Conservation (phyloP, 2,329 filamentous ascomycete species). For the Corinectria fuckeliana region DNA sequence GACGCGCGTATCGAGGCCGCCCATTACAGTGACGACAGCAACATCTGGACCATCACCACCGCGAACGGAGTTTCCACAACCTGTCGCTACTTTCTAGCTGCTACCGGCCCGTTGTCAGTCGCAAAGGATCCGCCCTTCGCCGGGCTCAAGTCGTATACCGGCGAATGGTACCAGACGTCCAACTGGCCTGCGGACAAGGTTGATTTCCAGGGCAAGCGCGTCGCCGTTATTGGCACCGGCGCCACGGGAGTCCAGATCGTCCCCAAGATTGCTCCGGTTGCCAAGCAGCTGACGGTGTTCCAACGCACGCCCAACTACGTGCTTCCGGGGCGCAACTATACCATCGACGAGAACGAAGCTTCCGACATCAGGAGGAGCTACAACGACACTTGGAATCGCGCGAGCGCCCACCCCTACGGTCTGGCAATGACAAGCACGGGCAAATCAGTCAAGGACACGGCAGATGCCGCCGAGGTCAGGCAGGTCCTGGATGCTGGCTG, state of each 20-base stretch:
- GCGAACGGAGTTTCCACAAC: background rate
- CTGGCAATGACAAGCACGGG: conserved; percentile 1
- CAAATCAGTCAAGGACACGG: background rate
- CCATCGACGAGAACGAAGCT: conserved; percentile 12
- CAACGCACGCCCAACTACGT: conserved; percentile 19
- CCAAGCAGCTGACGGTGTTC: conserved; percentile 15
- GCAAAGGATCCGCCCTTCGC: conserved; percentile 14
- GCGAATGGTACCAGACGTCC: conserved; percentile 17
- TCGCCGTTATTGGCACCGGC: conserved; percentile 19
- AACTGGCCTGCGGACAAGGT: conserved; percentile 3
- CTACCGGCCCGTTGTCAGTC: conserved; percentile 16
- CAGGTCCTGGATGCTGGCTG: conserved; percentile 5
- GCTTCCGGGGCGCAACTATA: conserved; percentile 15
- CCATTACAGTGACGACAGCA: background rate
- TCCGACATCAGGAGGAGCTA: conserved; percentile 4
- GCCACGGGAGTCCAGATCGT: conserved; percentile 22
- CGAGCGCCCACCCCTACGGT: background rate
- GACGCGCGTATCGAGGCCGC: conserved; percentile 1
- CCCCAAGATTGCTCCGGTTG: conserved; percentile 15
- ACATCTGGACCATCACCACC: conserved; percentile 13
- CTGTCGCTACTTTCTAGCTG: conserved; percentile 15
- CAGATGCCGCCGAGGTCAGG: background rate
- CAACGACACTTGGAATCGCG: conserved; percentile 8
- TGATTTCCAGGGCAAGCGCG: conserved; percentile 13
- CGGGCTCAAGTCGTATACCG: background rate